A percentile compares a stretch with the other conserved stretches of the same genome.
Conservation (phyloP, 2,329 filamentous ascomycete species). For the Fusarium abutilonis region DNA sequence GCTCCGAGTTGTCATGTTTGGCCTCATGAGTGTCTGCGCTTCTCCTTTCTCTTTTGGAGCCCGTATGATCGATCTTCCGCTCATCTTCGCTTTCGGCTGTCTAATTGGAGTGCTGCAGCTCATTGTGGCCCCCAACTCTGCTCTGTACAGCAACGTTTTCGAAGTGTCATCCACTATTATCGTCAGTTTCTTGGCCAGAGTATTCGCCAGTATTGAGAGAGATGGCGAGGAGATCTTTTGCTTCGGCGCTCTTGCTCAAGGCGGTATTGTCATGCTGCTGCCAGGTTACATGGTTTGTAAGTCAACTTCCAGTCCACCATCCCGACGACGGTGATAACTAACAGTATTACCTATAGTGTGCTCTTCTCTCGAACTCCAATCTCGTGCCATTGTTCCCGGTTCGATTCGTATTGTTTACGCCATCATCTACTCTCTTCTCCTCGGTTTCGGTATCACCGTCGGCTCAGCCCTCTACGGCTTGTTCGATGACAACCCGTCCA, state of each 20-base stretch:
- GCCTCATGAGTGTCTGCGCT: constrained; percentile 75
- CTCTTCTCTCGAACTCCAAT: constrained; percentile 71
- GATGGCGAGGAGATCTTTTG: constrained; percentile 63
- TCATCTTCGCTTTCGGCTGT: constrained; percentile 75
- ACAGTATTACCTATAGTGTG: constrained; percentile 46
- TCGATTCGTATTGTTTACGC: constrained; percentile 80
- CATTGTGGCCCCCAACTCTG: constrained; percentile 73
- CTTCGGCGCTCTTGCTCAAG: constrained; percentile 72
- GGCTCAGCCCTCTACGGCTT: constrained; percentile 71
- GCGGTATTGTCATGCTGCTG: constrained; percentile 72
- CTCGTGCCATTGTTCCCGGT: constrained; percentile 73
- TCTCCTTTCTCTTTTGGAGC: constrained; percentile 81
- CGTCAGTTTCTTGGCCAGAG: constrained; percentile 70
- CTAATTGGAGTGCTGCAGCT: constrained; percentile 76
- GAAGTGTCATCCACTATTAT: constrained; percentile 70
- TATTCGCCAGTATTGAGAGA: constrained; percentile 67
- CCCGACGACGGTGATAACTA: not conserved
- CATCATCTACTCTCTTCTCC: constrained; percentile 76
- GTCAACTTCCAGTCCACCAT: constrained; percentile 24
- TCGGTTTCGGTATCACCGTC: constrained; percentile 77
- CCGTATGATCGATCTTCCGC: constrained; percentile 75
- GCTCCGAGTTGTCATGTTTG: constrained; percentile 71
- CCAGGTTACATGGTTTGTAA: constrained; percentile 70
- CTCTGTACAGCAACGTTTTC: constrained; percentile 73
- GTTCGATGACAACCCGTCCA: constrained; percentile 64